Conservation (phyloP, 2,329 filamentous ascomycete genomes). For the Rutstroemia sp. region DNA sequence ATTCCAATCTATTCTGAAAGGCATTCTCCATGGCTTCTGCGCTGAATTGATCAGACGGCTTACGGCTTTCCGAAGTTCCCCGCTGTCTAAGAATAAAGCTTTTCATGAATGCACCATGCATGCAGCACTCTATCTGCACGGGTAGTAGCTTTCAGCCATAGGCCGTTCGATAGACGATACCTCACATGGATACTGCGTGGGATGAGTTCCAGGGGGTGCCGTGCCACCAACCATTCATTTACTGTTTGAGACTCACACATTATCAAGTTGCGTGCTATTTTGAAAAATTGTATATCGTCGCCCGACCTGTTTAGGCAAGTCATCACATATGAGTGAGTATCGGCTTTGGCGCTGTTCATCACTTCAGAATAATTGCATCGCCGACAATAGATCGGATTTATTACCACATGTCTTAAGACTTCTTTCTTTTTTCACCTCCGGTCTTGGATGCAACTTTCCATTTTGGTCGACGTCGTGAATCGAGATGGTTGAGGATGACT, state of each 20-base stretch:
- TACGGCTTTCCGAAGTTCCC: too few relatives aligned
- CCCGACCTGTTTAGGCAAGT: background rate
- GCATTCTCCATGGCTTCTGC: too few relatives aligned
- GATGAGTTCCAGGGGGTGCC: background rate
- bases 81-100: too few relatives aligned
- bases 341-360: background rate
- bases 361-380: background rate
- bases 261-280: background rate
- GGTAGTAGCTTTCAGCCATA: too few relatives aligned
- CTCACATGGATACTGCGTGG: background rate
- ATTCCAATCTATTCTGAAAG: too few relatives aligned
- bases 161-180: too few relatives aligned
- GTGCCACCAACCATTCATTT: background rate
- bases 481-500: background rate
- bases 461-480: background rate
- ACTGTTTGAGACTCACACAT: background rate
- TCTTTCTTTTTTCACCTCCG: background rate
- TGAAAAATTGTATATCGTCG: background rate
- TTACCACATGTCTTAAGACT: background rate
- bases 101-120: too few relatives aligned
- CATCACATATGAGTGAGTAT: background rate
- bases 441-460: background rate
- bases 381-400: background rate
- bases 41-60: too few relatives aligned
- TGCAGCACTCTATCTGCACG: too few relatives aligned